Evolutionary conservation across 192 early-diverging fungal species (phyloP), one percentile per base, ranked within the genome.

Genomic region (Phlyctochytrium bullatum): DNA sequence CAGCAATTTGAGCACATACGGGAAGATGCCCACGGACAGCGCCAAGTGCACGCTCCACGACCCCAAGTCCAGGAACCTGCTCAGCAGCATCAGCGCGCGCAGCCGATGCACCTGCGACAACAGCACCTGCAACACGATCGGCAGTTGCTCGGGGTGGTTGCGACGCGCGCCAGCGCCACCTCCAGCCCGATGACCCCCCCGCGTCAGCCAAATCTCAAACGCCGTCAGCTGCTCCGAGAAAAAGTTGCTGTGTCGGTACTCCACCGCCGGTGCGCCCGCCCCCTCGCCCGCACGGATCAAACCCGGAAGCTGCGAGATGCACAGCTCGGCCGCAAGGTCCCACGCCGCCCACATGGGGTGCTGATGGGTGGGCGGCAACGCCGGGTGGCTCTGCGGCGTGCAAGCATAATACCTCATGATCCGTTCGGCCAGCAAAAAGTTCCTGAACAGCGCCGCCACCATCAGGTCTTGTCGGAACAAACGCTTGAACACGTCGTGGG

Each of bases 151-250:
- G 0, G 97, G 94, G 2, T 90, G 87, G 69, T 50, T 73, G 10
- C 40, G 40, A 6, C 40, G 6, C n/a, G n/a, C n/a, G n/a, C n/a
- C n/a, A n/a, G n/a, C n/a, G n/a, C n/a, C n/a, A 14, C 40, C 40
- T 14, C 40, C 40, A 14, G 10, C 40, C 20, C 40, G 6, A 6
- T 47, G 10, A 6, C 40, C 40, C 4, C 92, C 93, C 59, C 89
- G 87, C 17, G 86, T 78, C 54, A 99, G 82, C 95, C 96, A 99
- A 20, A 94, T 93, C 69, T 98, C 93, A 73, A 99, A 99, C 0
- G 95, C 95, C 35, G 93, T 93, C 53, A 99, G 83, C 81, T 99
- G 97, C 71, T 97, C 94, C 34, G 93, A 88, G 71, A 98, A 99
- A 73, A 97, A 99, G 29, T 87, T 85, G 75, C 90, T 93, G 24